Percentiles rank a stretch among this genome's conserved stretches.
Evolutionary conservation across 345 rosid species (phyloP).

Genomic region (Toxicodendron radicans): DNA sequence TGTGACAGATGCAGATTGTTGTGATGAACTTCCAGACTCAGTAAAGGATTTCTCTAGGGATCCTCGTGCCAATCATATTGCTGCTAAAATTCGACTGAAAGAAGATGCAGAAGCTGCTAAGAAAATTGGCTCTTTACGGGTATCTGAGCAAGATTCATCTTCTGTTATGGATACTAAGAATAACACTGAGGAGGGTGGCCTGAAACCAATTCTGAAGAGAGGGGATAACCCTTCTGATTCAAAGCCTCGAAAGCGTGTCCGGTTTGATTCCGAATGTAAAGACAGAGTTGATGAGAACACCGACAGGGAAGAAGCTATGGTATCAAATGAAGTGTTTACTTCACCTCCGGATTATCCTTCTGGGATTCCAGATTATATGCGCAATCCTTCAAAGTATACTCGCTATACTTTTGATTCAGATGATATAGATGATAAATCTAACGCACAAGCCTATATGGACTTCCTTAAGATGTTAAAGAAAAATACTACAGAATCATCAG

Average conservation of each 20-base stretch:
- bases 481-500: slow-evolving; percentile 15
- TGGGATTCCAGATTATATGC: slow-evolving; percentile 71
- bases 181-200: slow-evolving; percentile 39
- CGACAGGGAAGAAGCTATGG: slow-evolving; percentile 24
- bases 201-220: slow-evolving; percentile 78
- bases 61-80: slow-evolving; percentile 69
- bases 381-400: slow-evolving; percentile 77
- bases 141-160: slow-evolving; percentile 39
- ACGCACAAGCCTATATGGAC: slow-evolving; percentile 61
- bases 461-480: slow-evolving; percentile 46
- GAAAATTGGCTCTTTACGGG: slow-evolving; percentile 47
- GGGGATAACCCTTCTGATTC: slow-evolving; percentile 49
- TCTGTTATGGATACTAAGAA: slow-evolving; percentile 12
- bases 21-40: slow-evolving; percentile 47
- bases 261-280: slow-evolving; percentile 60
- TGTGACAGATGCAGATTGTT: slow-evolving; percentile 47
- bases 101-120: slow-evolving; percentile 77
- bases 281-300: slow-evolving; percentile 23
- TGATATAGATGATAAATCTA: slow-evolving; percentile 68
- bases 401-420: slow-evolving; percentile 56
- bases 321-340: slow-evolving; percentile 23
- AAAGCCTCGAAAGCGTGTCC: slow-evolving; percentile 70
- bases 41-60: slow-evolving; percentile 48
- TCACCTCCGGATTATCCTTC: slow-evolving; percentile 30
- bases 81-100: slow-evolving; percentile 66